Percentiles rank a stretch among this genome's conserved stretches.
phyloP scores from a whole-genome alignment of 352 stramenopile species.

The Albugo candida region DNA sequence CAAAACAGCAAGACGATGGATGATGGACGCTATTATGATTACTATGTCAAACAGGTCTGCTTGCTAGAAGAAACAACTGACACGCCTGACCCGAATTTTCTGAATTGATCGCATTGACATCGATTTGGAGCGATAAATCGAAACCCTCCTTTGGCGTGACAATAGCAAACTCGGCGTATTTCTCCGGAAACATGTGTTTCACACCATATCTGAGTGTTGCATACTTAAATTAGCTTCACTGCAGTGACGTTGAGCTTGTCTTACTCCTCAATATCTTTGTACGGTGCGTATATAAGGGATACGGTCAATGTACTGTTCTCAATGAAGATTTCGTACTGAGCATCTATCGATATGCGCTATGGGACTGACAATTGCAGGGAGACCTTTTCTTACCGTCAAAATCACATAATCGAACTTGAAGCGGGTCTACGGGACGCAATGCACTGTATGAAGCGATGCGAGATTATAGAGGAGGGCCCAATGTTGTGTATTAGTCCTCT shows the following conservation, averaged over 20 bases:
- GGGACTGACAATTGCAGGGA: neutral
- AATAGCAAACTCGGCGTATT: conserved; percentile 55
- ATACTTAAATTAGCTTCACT: neutral
- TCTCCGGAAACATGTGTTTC: conserved; percentile 42
- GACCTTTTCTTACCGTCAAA: conserved; percentile 41
- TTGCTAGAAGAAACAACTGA: neutral
- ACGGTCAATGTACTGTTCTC: conserved; percentile 37
- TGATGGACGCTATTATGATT: conserved; percentile 31
- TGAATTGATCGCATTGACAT: conserved; percentile 56
- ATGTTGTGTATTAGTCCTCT: too few species aligned
- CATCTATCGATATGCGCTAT: conserved; percentile 18
- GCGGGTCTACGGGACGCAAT: conserved; percentile 41
- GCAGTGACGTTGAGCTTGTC: neutral
- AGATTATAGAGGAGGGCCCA: too few species aligned
- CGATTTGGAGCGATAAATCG: conserved; percentile 55
- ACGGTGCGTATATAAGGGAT: conserved; percentile 60
- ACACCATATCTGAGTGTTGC: conserved; percentile 25
- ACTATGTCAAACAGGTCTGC: neutral
- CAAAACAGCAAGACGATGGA: conserved; percentile 47
- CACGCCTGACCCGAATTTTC: conserved; percentile 27
- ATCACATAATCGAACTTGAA: conserved; percentile 65
- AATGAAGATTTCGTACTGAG: conserved; percentile 72
- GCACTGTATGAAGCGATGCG: conserved; percentile 17
- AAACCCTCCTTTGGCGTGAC: conserved; percentile 51
- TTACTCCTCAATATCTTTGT: conserved; percentile 44